These are phyloP conservation scores for Cucurbita pepo DNA, from an alignment of 306 rosid genomes.

Conservation along the genomic window DNA sequence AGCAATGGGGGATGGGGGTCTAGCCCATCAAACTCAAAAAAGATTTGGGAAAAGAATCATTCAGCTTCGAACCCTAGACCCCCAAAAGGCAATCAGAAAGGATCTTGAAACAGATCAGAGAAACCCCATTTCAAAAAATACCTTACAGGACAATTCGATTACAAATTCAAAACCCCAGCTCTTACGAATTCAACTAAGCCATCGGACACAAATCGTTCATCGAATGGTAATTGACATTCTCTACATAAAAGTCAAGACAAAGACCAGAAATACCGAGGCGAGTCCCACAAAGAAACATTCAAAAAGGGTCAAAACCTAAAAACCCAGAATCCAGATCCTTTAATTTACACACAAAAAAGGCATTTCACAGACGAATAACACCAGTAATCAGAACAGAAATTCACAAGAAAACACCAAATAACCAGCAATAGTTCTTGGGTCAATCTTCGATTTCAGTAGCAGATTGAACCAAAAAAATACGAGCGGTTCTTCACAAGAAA, in stretches of 20 bases:
- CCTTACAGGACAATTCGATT: background rate
- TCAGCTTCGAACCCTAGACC: slow-evolving; percentile 10
- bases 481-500: background rate
- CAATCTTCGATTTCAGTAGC: background rate
- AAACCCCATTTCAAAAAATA: slow-evolving; percentile 1
- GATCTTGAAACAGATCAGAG: slow-evolving; percentile 14
- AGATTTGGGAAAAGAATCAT: background rate
- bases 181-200: background rate
- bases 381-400: background rate
- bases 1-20: background rate
- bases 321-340: slow-evolving; percentile 6
- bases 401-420: background rate
- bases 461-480: background rate
- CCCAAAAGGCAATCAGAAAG: slow-evolving; percentile 6
- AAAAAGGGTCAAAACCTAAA: slow-evolving; percentile 5
- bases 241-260: background rate
- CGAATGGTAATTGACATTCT: slow-evolving; percentile 4
- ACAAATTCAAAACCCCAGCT: background rate
- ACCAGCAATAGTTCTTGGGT: background rate
- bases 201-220: background rate
- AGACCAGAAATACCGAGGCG: background rate
- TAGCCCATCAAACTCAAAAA: slow-evolving; percentile 16
- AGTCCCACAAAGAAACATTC: background rate
- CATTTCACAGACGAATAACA: background rate
- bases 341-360: background rate